These are phyloP conservation scores for Sophora flavescens DNA, from an alignment of 306 rosid genomes.

Conservation along the genomic window DNA sequence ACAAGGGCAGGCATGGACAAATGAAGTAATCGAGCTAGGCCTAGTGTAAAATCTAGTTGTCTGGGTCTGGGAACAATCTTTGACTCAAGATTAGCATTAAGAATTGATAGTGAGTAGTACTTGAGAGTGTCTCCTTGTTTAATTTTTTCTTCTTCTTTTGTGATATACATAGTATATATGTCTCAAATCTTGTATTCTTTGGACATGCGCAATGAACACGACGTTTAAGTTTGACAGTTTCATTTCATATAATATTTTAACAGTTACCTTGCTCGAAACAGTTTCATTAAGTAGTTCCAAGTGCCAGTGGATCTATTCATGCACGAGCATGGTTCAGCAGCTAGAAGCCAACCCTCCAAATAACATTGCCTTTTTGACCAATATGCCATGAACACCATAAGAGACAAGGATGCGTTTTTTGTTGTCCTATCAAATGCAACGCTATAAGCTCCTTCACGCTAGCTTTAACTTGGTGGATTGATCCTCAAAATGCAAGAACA, in stretches of 20 bases:
- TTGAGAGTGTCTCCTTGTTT: slow-evolving; percentile 47
- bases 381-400: background rate
- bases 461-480: no score
- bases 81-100: slow-evolving; percentile 41
- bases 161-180: slow-evolving; percentile 69
- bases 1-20: slow-evolving; percentile 39
- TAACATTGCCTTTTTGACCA: background rate
- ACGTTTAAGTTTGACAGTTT: slow-evolving; percentile 57
- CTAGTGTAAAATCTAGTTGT: slow-evolving; percentile 34
- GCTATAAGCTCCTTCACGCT: no score
- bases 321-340: slow-evolving; percentile 27
- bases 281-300: background rate
- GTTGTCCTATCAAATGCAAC: background rate
- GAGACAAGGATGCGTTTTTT: background rate
- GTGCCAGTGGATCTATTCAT: slow-evolving; percentile 1
- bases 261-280: slow-evolving; percentile 36
- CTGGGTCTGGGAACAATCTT: slow-evolving; percentile 39
- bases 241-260: slow-evolving; percentile 35
- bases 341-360: slow-evolving; percentile 10
- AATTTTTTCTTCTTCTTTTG: slow-evolving; percentile 41
- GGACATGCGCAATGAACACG: slow-evolving; percentile 63
- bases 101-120: slow-evolving; percentile 46
- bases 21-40: slow-evolving; percentile 37
- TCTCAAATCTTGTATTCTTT: slow-evolving; percentile 76
- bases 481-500: no score